Conservation (phyloP, 129 eudicot species). For the Artemisia argyi region DNA sequence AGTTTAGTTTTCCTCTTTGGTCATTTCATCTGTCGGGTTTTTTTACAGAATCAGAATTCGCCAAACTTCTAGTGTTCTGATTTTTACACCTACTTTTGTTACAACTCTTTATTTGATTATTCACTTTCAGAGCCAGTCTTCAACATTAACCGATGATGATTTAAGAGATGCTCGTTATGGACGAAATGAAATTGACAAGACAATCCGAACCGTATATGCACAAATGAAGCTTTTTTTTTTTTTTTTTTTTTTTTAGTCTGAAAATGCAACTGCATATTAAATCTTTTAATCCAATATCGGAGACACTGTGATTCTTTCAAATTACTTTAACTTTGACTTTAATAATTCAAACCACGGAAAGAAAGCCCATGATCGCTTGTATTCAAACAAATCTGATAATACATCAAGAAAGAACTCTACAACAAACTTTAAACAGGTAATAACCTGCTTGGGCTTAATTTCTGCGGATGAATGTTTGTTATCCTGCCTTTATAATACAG, state of each 20-base stretch:
- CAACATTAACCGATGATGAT: constrained; percentile 87
- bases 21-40: too few relatives aligned
- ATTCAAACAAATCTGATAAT: constrained; percentile 43
- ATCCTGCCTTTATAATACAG: neutral
- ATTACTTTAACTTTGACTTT: constrained; percentile 16
- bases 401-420: constrained; percentile 47
- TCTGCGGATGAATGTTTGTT: neutral
- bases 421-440: constrained; percentile 64
- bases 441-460: neutral
- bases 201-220: constrained; percentile 67
- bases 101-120: too few relatives aligned
- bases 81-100: too few relatives aligned
- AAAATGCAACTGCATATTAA: neutral
- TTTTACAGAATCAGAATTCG: too few relatives aligned
- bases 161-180: constrained; percentile 48
- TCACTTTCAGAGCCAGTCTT: constrained; percentile 54
- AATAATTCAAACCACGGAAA: constrained; percentile 48
- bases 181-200: constrained; percentile 59
- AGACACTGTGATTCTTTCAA: neutral
- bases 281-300: too few relatives aligned
- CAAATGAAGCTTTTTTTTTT: constrained; percentile 45
- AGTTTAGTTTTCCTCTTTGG: too few relatives aligned
- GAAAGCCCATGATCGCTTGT: constrained; percentile 43
- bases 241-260: too few relatives aligned
- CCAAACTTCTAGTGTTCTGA: too few relatives aligned